Evolutionary conservation across 192 early-diverging fungal species (phyloP), one percentile per base, ranked within the genome.

Genomic region (Gryganskiella cystojenkinii): DNA sequence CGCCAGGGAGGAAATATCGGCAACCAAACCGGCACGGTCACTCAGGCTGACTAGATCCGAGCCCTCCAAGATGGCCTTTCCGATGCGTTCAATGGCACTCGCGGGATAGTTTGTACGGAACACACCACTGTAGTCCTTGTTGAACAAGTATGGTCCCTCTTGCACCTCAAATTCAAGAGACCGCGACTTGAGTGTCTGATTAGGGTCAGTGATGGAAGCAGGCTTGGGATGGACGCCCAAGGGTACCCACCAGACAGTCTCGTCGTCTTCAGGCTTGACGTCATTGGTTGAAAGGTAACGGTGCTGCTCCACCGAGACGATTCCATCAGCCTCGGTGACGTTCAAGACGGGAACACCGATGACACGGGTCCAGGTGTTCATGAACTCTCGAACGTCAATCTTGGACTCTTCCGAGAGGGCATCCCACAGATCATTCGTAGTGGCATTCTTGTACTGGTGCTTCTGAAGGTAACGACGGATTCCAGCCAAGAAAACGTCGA

Each of bases 211-310:
- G 25, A 70, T 78, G 6, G 74, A 78, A 19, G 61, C 61, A 22
- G 74, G 56, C 51, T 72, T 78, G 30, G 72, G 62, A 15, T 58
- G 43, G n/a, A 93, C 81, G 24, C 85, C 86, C 34, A 99, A 82
- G 13, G 97, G 97, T 7, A 95, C 90, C 90, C 90, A 94, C 97
- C 96, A 98, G 53, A 86, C 67, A 33, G 90, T 91, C 43, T 64
- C 81, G 54, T 99, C 96, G 47, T 99, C 97, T 40, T 91, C 90
- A 20, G 90, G 69, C 59, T 82, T 90, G 37, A 91, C 71, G 52
- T 94, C 91, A 60, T 95, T 95, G 7, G 94, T 89, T 42, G 92
- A 90, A 50, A 99, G 79, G 80, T 90, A 99, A 20, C 97, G 91
- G 71, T 86, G 88, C 79, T 99, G 97, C 28, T 81, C 82, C n/a